Evolutionary conservation across 2,329 filamentous ascomycete genomes (phyloP).

Genomic region (Calonectria pauciramosa): DNA sequence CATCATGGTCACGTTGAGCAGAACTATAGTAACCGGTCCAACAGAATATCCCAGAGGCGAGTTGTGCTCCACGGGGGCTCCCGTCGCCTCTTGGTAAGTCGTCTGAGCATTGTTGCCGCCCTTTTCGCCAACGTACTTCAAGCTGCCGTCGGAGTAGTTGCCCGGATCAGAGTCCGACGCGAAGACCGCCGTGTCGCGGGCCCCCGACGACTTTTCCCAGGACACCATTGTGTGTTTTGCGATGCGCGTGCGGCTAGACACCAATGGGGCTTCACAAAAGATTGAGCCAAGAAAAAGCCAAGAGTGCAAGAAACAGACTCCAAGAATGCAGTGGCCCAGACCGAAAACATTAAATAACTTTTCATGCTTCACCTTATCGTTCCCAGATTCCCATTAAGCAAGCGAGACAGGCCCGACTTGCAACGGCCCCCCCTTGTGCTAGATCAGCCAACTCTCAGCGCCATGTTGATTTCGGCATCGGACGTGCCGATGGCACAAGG

Average conservation of each 20-base stretch:
- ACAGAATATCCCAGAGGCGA: conserved; percentile 22
- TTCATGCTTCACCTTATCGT: neutral
- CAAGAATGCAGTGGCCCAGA: neutral
- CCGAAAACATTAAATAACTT: conserved; percentile 2
- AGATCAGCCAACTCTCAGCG: neutral
- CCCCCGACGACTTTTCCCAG: conserved; percentile 12
- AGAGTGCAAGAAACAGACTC: neutral
- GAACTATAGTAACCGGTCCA: conserved; percentile 9
- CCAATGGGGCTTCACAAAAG: neutral
- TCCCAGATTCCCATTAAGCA: no score
- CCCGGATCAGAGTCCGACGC: conserved; percentile 1
- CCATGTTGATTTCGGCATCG: conserved; percentile 14
- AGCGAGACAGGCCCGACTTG: neutral
- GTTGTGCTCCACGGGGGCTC: conserved; percentile 18
- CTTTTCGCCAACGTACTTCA: conserved; percentile 20
- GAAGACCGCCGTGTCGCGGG: neutral
- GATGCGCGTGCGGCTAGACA: neutral
- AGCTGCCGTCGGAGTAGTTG: conserved; percentile 21
- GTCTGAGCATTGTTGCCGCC: conserved; percentile 15
- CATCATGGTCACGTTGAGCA: conserved; percentile 26
- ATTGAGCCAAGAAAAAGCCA: neutral
- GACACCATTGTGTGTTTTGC: neutral
- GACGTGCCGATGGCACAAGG: conserved; percentile 6
- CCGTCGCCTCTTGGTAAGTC: conserved; percentile 23
- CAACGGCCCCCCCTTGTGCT: neutral